These are phyloP conservation scores for Sugiyamaella xylanicola DNA, from an alignment of 1,139 yeast species.

Conservation along the genomic window DNA sequence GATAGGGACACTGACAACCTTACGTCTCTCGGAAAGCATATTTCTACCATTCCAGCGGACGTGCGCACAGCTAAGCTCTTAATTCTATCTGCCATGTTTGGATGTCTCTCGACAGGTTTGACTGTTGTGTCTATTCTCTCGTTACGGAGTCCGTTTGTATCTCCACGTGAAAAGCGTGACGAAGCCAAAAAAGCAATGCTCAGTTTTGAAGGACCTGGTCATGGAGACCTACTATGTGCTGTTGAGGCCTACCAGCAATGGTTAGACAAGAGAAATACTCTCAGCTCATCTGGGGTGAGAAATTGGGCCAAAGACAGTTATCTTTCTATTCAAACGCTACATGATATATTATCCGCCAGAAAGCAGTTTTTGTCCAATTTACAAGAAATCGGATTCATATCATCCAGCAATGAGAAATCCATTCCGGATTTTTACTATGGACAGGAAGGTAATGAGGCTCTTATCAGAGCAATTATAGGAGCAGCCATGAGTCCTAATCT, in stretches of 20 bases:
- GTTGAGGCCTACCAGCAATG: slow-evolving; percentile 60
- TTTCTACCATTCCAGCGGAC: slow-evolving; percentile 83
- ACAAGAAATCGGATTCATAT: slow-evolving; percentile 75
- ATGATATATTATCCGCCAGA: slow-evolving; percentile 71
- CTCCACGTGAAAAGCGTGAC: slow-evolving; percentile 64
- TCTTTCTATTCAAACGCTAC: slow-evolving; percentile 64
- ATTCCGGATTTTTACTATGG: slow-evolving; percentile 44
- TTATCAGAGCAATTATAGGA: slow-evolving; percentile 68
- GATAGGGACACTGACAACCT: slow-evolving; percentile 50
- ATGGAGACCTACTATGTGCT: slow-evolving; percentile 76
- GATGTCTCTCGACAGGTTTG: slow-evolving; percentile 74
- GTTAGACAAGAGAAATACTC: slow-evolving; percentile 29
- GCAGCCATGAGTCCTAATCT: slow-evolving; percentile 84
- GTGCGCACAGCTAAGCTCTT: slow-evolving; percentile 81
- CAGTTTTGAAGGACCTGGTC: slow-evolving; percentile 46
- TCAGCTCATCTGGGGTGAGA: slow-evolving; percentile 38
- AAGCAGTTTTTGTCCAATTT: slow-evolving; percentile 67
- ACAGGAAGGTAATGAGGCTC: slow-evolving; percentile 52
- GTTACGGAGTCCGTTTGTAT: slow-evolving; percentile 70
- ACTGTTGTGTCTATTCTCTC: slow-evolving; percentile 76
- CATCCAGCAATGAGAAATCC: slow-evolving; percentile 38
- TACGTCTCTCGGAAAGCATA: slow-evolving; percentile 78
- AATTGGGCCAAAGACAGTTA: slow-evolving; percentile 62
- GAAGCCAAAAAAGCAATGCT: slow-evolving; percentile 56
- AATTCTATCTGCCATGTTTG: slow-evolving; percentile 77